Evolutionary conservation across 148 eudicot genomes (phyloP).

Genomic region (Rhododendron griersonianum): DNA sequence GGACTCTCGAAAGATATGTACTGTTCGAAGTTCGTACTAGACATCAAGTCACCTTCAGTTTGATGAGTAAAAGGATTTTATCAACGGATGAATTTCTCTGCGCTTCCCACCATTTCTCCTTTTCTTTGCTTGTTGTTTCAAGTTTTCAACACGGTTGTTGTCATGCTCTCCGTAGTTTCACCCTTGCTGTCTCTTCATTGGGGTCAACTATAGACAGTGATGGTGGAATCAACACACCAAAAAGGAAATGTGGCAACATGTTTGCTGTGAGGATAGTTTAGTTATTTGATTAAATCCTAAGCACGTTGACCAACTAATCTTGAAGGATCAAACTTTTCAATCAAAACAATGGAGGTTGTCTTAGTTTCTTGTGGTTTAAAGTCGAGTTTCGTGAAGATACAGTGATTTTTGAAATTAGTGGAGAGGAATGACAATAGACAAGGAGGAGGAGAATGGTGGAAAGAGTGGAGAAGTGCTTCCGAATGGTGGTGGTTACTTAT

Average conservation of each 20-base stretch:
- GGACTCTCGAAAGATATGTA: not conserved
- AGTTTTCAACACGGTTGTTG: not conserved
- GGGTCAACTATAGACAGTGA: not conserved
- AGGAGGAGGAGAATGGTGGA: not conserved
- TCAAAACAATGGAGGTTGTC: not conserved
- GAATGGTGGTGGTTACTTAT: not conserved
- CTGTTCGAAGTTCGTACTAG: not conserved
- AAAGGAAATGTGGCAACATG: not conserved
- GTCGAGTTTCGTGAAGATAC: not conserved
- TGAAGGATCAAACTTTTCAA: not conserved
- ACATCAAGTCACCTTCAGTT: not conserved
- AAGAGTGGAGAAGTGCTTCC: constrained; percentile 2
- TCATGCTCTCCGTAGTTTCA: not conserved
- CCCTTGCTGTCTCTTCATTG: not conserved
- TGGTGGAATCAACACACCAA: not conserved
- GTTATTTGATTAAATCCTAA: not conserved
- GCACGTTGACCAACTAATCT: not conserved
- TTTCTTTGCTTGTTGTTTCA: not conserved
- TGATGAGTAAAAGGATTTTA: not conserved
- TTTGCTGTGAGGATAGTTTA: not conserved
- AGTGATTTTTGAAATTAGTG: not conserved
- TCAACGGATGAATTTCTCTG: not conserved
- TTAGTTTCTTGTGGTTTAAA: not conserved
- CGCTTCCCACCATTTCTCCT: not conserved
- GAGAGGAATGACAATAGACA: not conserved